phyloP scores from a whole-genome alignment of 495 filamentous ascomycete species.

The Podospora pseudoanserina region DNA sequence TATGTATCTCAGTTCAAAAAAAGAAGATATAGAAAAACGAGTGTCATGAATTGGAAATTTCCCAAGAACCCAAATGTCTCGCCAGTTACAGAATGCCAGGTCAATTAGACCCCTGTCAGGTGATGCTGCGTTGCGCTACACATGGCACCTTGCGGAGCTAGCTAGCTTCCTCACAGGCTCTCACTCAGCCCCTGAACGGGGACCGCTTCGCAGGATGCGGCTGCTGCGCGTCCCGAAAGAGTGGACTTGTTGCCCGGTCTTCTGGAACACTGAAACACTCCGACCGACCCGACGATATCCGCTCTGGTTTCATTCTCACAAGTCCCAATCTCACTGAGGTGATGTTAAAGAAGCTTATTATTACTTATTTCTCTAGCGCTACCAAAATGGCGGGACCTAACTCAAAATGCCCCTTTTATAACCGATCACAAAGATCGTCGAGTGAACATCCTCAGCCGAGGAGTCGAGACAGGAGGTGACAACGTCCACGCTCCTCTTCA shows the following conservation, averaged over 20 bases:
- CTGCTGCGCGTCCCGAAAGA: neutral
- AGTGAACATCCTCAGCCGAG: neutral
- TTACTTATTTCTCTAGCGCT: constrained; percentile 3
- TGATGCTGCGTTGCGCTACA: neutral
- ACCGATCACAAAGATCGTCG: neutral
- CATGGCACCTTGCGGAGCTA: neutral
- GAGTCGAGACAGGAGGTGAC: neutral
- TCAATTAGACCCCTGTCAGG: constrained; percentile 9
- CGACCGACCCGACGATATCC: constrained; percentile 5
- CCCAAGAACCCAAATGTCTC: neutral
- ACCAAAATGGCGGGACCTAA: constrained; percentile 1
- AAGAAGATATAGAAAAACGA: neutral
- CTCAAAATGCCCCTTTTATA: constrained; percentile 7
- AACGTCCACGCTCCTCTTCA: neutral
- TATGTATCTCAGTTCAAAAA: neutral
- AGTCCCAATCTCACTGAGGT: neutral
- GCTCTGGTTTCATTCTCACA: neutral
- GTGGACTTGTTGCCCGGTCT: neutral
- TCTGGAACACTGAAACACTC: constrained; percentile 2
- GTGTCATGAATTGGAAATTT: neutral
- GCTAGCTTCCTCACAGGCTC: neutral
- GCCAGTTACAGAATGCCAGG: neutral
- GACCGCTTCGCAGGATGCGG: neutral
- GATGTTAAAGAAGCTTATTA: constrained; percentile 1
- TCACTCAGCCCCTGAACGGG: neutral